Base-by-base conservation (phyloP, 2,329 filamentous ascomycete species). In the Phialocephala subalpina region DNA sequence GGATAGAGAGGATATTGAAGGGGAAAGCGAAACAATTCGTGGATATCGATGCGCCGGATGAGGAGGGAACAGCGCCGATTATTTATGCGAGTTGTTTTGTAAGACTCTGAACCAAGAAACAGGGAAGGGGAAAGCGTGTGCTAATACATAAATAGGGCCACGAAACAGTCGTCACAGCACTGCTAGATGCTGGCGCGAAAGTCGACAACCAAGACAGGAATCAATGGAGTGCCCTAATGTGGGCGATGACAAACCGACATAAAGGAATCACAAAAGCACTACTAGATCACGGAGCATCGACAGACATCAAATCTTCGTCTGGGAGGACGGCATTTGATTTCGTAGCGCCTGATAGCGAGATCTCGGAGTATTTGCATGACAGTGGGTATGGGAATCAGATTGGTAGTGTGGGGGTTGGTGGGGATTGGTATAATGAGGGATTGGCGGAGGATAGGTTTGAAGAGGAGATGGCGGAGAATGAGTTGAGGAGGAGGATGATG, bases 81-180 rank as follows among this genome's bases (percentile, higher is more conserved):
- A 97, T 99, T 67, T 99, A 99, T 78, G 96, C 96, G 14, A 97
- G 94, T 82, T 99, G 96, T 77, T 99, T 99, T 83, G 94, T 93
- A 79, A 78, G 90, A 8, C 6, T 59, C 63, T 27, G 14, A 25
- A 27, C n/a, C n/a, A n/a, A n/a, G n/a, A n/a, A n/a, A n/a, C n/a
- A n/a, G n/a, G n/a, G 45, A 55, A 6, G 25, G 9, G 14, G 36
- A 40, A 12, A 53, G 45, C 20, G 45, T 12, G 16, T 55, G 36
- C 49, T 78, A 58, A 73, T 68, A 33, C 53, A 7, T 38, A 27
- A 27, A 52, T 70, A 93, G 91, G 92, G 96, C 45, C 96, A 99
- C 77, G 92, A 97, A 79, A 87, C 90, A 56, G 94, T 97, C 3
- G 96, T 98, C 27, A 86, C 91, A 66, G 88, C 91, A 42, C 86